phyloP scores from a whole-genome alignment of 768 basidiomycete genomes.

The Lanmaoa rubissima region DNA sequence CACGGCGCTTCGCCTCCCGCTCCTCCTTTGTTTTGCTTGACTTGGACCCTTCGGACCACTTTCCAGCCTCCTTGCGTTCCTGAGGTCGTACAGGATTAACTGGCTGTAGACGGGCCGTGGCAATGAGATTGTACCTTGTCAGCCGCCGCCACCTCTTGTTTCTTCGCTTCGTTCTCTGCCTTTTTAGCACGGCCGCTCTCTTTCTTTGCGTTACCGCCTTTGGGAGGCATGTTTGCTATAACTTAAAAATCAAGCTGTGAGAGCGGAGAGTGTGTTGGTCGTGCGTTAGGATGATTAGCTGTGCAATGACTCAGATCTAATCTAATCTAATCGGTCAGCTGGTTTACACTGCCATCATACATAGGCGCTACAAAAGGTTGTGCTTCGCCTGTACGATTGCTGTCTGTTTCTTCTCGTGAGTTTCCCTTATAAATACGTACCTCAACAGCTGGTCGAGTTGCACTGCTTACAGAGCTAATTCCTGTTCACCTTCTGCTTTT shows the following conservation, averaged over 20 bases:
- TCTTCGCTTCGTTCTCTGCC: constrained; percentile 86
- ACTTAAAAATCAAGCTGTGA: constrained; percentile 6
- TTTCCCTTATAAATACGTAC: background rate
- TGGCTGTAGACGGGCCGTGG: background rate
- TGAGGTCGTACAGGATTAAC: constrained; percentile 27
- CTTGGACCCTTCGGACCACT: constrained; percentile 70
- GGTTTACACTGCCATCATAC: constrained; percentile 24
- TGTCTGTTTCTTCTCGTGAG: background rate
- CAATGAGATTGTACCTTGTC: constrained; percentile 49
- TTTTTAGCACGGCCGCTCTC: constrained; percentile 89
- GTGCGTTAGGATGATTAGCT: constrained; percentile 4
- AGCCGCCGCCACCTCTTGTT: constrained; percentile 56
- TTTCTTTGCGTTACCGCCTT: constrained; percentile 89
- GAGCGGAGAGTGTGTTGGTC: background rate
- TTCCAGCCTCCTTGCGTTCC: constrained; percentile 69
- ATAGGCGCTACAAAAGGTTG: constrained; percentile 4
- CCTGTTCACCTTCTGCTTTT: background rate
- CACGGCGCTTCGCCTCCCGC: constrained; percentile 76
- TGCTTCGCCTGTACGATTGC: background rate
- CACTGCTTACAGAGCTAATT: background rate
- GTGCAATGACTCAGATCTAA: constrained; percentile 22
- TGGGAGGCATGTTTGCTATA: constrained; percentile 67
- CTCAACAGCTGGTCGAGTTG: background rate
- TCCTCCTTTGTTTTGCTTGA: constrained; percentile 66
- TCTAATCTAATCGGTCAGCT: constrained; percentile 22